Conservation (phyloP, 371 early-diverging fungal species). For the Mucor circinelloides region DNA sequence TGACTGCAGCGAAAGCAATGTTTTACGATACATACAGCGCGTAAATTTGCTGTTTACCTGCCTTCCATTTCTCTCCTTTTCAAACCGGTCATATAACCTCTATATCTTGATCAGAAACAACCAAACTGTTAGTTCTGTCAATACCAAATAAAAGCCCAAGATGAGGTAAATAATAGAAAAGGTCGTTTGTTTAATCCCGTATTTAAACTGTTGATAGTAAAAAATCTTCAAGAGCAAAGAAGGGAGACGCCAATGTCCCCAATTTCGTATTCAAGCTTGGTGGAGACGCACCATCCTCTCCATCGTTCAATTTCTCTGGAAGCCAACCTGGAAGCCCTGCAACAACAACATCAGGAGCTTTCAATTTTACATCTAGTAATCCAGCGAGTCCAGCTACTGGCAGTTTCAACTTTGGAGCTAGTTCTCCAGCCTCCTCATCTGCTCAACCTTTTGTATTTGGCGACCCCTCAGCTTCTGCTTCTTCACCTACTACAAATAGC, state of each 20-base stretch:
- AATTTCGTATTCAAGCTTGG: conserved; percentile 20
- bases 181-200: not conserved
- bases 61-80: not conserved
- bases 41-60: not conserved
- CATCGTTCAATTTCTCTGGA: conserved; percentile 10
- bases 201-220: conserved; percentile 10
- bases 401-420: conserved; percentile 6
- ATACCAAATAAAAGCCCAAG: too few species aligned
- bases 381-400: conserved; percentile 12
- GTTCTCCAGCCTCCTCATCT: not conserved
- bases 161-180: not conserved
- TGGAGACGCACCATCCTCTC: conserved; percentile 10
- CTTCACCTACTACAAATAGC: not conserved
- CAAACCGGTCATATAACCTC: too few species aligned
- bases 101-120: too few species aligned
- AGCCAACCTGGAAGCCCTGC: conserved; percentile 15
- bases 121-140: too few species aligned
- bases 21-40: not conserved
- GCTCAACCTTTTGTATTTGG: conserved; percentile 10
- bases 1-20: not conserved
- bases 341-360: not conserved
- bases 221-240: conserved; percentile 18
- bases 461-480: not conserved
- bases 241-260: conserved; percentile 13
- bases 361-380: not conserved